A percentile compares a stretch with the other conserved stretches of the same genome.
These are phyloP conservation scores for Crotalaria pallida DNA, from an alignment of 306 rosid species.

Conservation along the genomic window DNA sequence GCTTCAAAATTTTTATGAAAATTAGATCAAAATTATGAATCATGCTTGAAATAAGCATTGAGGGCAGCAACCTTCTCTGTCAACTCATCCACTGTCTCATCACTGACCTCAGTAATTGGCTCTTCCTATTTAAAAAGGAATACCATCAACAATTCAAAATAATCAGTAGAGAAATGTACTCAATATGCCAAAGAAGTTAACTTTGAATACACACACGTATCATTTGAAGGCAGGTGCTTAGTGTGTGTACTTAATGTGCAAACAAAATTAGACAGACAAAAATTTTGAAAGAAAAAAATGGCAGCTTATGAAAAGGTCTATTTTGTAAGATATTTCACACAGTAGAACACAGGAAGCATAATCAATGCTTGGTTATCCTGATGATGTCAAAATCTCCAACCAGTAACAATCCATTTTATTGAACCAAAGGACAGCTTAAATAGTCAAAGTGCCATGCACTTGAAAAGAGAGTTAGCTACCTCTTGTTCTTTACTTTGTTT, in stretches of 20 bases:
- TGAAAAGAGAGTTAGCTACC: slow-evolving; percentile 42
- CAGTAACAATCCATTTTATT: slow-evolving; percentile 2
- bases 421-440: background rate
- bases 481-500: slow-evolving; percentile 40
- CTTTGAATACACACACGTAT: background rate
- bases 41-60: slow-evolving; percentile 31
- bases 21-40: background rate
- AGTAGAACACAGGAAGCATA: slow-evolving; percentile 4
- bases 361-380: slow-evolving; percentile 1
- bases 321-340: background rate
- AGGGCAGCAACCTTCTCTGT: slow-evolving; percentile 48
- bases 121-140: slow-evolving; percentile 43
- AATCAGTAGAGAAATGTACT: background rate
- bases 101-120: slow-evolving; percentile 39
- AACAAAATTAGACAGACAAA: background rate
- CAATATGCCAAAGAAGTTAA: background rate
- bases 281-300: background rate
- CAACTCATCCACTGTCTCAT: slow-evolving; percentile 51
- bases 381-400: background rate
- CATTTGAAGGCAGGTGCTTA: background rate
- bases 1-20: slow-evolving; percentile 12
- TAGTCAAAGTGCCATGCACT: background rate
- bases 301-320: background rate
- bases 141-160: background rate
- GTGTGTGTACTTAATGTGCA: background rate